Evolutionary conservation across 768 basidiomycete genomes (phyloP), one percentile per base, ranked within the genome.

Genomic region (Dacryopinax spathularia): DNA sequence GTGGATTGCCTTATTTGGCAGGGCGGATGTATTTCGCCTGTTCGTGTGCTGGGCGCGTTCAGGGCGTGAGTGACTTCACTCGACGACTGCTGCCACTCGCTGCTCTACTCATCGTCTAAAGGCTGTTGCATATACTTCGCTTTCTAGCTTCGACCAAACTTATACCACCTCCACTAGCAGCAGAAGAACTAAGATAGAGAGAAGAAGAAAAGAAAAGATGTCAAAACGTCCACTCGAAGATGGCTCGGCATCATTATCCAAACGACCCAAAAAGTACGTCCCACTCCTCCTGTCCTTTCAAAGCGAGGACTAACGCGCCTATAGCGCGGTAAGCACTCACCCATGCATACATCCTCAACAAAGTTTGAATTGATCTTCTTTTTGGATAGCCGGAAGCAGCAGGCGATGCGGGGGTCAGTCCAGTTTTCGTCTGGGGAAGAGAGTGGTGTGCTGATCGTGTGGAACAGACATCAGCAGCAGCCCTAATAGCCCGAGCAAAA

Each of bases 401-500:
- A n/a, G n/a, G n/a, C n/a, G n/a, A n/a, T n/a, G n/a, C n/a, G n/a
- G n/a, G n/a, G n/a, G n/a, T n/a, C n/a, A n/a, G n/a, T n/a, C n/a
- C n/a, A n/a, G n/a, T n/a, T n/a, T n/a, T n/a, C n/a, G n/a, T n/a
- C n/a, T n/a, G n/a, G n/a, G n/a, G n/a, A n/a, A n/a, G n/a, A n/a
- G n/a, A n/a, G n/a, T n/a, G n/a, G n/a, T n/a, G n/a, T n/a, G n/a
- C n/a, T n/a, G n/a, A n/a, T n/a, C 43, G 25, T 10, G 12, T 15
- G 12, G 10, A 44, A 1, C 65, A 84, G 80, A 64, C 79, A 12
- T 77, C 81, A 34, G 77, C 77, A 66, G 82, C 83, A 67, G 86
- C 82, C 33, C 80, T 89, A 68, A 90, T 91, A 62, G 86, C 87
- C 22, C 87, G 88, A 74, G 89, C 89, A 74, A 81, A 85, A 36